Conservation (phyloP, 495 filamentous ascomycete species). For the Neurospora sp. region DNA sequence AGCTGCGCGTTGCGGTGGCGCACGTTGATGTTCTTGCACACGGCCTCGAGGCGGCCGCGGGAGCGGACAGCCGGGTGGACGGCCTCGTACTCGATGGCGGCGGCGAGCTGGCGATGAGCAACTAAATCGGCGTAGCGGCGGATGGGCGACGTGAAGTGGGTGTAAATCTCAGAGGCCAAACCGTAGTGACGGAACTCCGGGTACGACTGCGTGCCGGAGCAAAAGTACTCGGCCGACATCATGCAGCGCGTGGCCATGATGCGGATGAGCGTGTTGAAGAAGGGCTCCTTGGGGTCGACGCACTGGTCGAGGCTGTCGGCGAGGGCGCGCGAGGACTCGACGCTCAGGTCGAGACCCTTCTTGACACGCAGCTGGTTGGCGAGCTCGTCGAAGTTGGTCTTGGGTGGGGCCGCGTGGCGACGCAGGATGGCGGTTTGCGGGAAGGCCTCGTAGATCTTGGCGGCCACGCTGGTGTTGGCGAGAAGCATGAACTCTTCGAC, state of each 20-base stretch:
- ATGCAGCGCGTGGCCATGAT: constrained; percentile 98
- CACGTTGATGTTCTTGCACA: constrained; percentile 97
- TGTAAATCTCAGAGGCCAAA: constrained; percentile 91
- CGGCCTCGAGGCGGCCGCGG: constrained; percentile 73
- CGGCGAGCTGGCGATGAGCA: constrained; percentile 87
- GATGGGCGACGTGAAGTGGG: constrained; percentile 96
- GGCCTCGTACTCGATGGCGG: constrained; percentile 85
- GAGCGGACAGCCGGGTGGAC: constrained; percentile 66
- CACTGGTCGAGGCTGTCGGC: constrained; percentile 85
- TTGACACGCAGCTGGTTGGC: constrained; percentile 80
- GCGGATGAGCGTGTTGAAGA: constrained; percentile 96
- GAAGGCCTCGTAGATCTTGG: constrained; percentile 79
- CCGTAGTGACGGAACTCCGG: constrained; percentile 96
- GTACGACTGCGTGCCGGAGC: constrained; percentile 81
- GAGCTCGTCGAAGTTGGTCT: constrained; percentile 92
- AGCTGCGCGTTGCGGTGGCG: constrained; percentile 94
- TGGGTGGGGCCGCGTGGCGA: constrained; percentile 82
- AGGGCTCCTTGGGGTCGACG: constrained; percentile 72
- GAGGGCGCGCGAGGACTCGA: constrained; percentile 78
- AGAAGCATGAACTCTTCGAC: constrained; percentile 99
- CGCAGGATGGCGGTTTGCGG: constrained; percentile 91
- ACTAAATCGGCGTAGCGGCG: constrained; percentile 91
- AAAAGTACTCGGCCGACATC: constrained; percentile 98
- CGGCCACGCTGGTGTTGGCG: constrained; percentile 88
- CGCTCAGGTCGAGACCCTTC: constrained; percentile 63